These are phyloP conservation scores for Alternaria metachromatica DNA, from an alignment of 2,329 filamentous ascomycete genomes.

Conservation along the genomic window DNA sequence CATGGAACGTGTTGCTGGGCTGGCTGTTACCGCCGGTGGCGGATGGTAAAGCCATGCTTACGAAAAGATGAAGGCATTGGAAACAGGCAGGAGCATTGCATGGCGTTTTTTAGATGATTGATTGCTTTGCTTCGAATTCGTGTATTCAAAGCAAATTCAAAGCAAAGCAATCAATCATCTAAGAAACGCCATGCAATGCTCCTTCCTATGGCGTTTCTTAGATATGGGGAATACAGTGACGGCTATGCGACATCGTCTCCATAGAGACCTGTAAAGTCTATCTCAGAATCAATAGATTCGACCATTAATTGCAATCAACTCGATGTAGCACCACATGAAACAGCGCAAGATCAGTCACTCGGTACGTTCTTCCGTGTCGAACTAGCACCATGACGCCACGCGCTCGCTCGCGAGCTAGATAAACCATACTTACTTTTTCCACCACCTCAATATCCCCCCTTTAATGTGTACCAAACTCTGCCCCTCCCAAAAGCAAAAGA, in stretches of 20 bases:
- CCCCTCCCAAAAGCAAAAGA: not conserved
- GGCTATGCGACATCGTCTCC: not conserved
- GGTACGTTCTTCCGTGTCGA: not conserved
- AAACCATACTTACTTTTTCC: not conserved
- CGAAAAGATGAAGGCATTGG: not conserved
- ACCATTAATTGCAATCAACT: not conserved
- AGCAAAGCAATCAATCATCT: too few species aligned
- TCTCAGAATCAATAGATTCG: not conserved
- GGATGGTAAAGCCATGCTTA: constrained; percentile 73
- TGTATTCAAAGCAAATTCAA: too few species aligned
- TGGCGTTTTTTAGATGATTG: constrained; percentile 11
- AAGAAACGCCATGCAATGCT: too few species aligned
- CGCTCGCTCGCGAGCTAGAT: not conserved
- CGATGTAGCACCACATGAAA: not conserved
- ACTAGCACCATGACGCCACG: not conserved
- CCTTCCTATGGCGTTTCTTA: constrained; percentile 13
- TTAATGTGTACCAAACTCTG: not conserved
- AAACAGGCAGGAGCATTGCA: constrained; percentile 11
- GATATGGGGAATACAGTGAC: not conserved
- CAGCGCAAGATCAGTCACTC: not conserved
- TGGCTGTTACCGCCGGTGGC: constrained; percentile 89
- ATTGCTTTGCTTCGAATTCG: too few species aligned
- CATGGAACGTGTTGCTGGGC: constrained; percentile 81
- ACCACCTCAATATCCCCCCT: not conserved
- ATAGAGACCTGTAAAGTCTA: not conserved